Conservation (phyloP, 306 rosid genomes). For the Vigna reflexopilosa region DNA sequence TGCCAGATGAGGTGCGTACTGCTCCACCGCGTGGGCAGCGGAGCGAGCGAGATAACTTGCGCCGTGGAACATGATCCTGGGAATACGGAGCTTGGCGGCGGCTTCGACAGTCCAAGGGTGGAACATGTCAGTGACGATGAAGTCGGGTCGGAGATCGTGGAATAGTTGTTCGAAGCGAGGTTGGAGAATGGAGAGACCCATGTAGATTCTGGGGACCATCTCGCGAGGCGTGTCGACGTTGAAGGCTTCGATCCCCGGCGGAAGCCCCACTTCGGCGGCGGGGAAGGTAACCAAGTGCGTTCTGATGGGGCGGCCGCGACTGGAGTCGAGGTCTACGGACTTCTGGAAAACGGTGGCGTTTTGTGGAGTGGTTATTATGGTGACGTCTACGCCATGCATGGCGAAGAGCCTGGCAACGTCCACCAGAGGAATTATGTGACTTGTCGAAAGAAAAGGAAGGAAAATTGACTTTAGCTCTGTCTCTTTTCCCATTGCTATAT, state of each 20-base stretch:
- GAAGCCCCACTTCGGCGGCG: conserved; percentile 44
- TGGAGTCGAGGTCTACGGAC: conserved; percentile 45
- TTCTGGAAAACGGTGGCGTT: conserved; percentile 52
- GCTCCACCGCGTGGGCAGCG: conserved; percentile 35
- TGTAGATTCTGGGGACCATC: conserved; percentile 26
- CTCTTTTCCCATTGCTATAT: conserved; percentile 33
- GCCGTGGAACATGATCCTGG: conserved; percentile 46
- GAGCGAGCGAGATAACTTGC: conserved; percentile 45
- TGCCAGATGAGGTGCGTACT: conserved; percentile 15
- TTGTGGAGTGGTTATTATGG: conserved; percentile 50
- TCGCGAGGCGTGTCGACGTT: conserved; percentile 24
- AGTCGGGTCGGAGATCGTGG: conserved; percentile 39
- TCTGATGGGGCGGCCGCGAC: conserved; percentile 42
- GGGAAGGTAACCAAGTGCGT: conserved; percentile 48
- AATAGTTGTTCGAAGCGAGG: conserved; percentile 37
- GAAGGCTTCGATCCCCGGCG: conserved; percentile 43
- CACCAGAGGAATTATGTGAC: conserved; percentile 57
- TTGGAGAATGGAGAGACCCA: conserved; percentile 41
- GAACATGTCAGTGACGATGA: conserved; percentile 54
- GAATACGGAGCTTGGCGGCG: conserved; percentile 39
- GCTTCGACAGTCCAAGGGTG: conserved; percentile 49
- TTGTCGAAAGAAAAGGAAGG: conserved; percentile 51
- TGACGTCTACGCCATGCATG: conserved; percentile 36
- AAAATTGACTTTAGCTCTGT: conserved; percentile 37
- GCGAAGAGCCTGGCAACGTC: conserved; percentile 58